A percentile compares a stretch with the other conserved stretches of the same genome.
Conservation (phyloP, 2,329 filamentous ascomycete species). For the Grosmannia clavigera region DNA sequence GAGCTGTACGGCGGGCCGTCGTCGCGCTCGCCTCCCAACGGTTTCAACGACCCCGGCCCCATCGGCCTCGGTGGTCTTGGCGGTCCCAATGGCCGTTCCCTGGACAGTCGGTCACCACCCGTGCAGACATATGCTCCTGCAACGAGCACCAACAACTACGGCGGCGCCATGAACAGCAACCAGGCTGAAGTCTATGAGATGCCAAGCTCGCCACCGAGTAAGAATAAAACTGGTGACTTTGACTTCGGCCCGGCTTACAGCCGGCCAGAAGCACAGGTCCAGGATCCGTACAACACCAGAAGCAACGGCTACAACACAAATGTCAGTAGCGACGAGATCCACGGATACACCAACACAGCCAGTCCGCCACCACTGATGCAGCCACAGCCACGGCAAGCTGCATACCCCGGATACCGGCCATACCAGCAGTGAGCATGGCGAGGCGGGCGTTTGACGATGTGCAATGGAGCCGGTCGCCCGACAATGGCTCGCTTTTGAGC, state of each 20-base stretch:
- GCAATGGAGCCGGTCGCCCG: background rate
- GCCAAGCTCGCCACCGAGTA: slow-evolving; percentile 7
- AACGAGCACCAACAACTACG: background rate
- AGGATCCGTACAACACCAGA: background rate
- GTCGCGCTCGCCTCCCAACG: background rate
- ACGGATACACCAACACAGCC: background rate
- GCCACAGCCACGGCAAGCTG: slow-evolving; percentile 7
- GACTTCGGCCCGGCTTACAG: slow-evolving; percentile 12
- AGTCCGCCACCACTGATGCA: slow-evolving; percentile 9
- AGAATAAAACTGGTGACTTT: slow-evolving; percentile 12
- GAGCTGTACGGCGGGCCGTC: background rate
- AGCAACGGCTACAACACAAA: slow-evolving; percentile 1
- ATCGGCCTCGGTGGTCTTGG: too few relatives aligned
- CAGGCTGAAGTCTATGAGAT: background rate
- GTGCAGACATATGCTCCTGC: background rate
- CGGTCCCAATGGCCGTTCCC: background rate
- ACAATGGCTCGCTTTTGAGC: background rate
- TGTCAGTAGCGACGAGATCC: background rate
- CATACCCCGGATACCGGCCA: slow-evolving; percentile 12
- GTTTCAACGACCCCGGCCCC: too few relatives aligned
- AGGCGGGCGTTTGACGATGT: background rate
- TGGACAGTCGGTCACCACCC: background rate
- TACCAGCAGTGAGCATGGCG: slow-evolving; percentile 15
- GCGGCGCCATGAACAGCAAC: background rate
- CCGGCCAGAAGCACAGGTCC: slow-evolving; percentile 3